A percentile compares a stretch with the other conserved stretches of the same genome.
Evolutionary conservation across 768 basidiomycete species (phyloP).

Genomic region (Punctularia strigosozonata): DNA sequence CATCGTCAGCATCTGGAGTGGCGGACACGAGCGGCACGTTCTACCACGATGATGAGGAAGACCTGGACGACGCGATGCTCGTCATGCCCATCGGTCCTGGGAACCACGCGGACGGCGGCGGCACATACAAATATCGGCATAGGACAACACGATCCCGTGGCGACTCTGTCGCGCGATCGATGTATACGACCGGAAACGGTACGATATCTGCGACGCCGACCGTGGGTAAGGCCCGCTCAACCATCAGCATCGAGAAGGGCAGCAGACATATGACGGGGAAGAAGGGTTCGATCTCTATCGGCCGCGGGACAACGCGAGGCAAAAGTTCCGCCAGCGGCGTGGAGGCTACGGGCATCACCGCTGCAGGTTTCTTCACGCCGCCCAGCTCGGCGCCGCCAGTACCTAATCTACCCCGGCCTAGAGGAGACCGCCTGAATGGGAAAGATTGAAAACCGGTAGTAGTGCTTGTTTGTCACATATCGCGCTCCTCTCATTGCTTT

Average conservation of each 20-base stretch:
- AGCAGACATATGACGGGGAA: slow-evolving; percentile 16
- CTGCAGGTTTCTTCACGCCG: slow-evolving; percentile 65
- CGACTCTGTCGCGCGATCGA: slow-evolving; percentile 17
- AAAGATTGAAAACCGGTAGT: too few relatives aligned
- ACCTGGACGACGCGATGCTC: slow-evolving; percentile 65
- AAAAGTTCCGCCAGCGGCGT: slow-evolving; percentile 66
- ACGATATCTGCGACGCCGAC: slow-evolving; percentile 16
- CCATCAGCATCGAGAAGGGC: slow-evolving; percentile 54
- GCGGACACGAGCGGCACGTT: slow-evolving; percentile 8
- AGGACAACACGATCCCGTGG: slow-evolving; percentile 22
- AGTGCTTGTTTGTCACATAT: too few relatives aligned
- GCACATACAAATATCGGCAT: slow-evolving; percentile 29
- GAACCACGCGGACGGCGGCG: slow-evolving; percentile 2
- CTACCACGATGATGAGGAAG: slow-evolving; percentile 48
- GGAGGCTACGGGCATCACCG: slow-evolving; percentile 65
- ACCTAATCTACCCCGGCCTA: slow-evolving; percentile 9
- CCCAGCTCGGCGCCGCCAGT: slow-evolving; percentile 25
- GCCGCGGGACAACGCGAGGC: slow-evolving; percentile 43
- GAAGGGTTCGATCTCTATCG: slow-evolving; percentile 54
- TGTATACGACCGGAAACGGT: slow-evolving; percentile 19
- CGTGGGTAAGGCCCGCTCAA: slow-evolving; percentile 37
- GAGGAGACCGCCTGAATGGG: too few relatives aligned
- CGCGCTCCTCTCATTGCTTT: too few relatives aligned
- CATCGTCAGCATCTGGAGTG: slow-evolving; percentile 8
- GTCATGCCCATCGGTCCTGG: slow-evolving; percentile 57